Base-by-base conservation (phyloP, 768 basidiomycete species). In the Kwoniella heveanensis region DNA sequence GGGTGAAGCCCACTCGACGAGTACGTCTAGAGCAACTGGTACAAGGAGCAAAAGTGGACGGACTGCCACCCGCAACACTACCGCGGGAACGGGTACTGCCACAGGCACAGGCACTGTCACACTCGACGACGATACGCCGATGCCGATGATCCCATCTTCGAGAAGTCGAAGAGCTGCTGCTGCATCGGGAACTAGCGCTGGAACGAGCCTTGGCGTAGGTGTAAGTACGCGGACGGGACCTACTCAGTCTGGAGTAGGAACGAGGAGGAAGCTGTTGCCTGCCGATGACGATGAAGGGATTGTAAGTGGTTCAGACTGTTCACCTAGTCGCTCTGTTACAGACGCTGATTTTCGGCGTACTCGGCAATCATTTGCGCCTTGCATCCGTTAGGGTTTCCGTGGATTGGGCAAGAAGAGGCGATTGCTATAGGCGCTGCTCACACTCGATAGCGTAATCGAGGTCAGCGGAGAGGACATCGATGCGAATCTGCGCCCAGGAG, bases 271-370 rank as follows among this genome's bases (percentile, higher is more conserved):
- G 54, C 29, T 71, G 57, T 39, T 74, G n/a, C 60, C 60, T 19
- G 65, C 49, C 17, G 65, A 62, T 30, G 72, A 70, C 22, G 72
- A 74, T 47, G 72, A 74, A 29, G 64, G 53, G 12, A 54, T 62
- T 29, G 60, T 56, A 36, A 54, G 58, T 44, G 5, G 32, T n/a
- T n/a, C n/a, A 36, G 8, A 44, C 8, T 44, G 4, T 10, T 17
- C 39, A 44, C 10, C 39, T 44, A 10, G 6, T 44, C 19, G 10
- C 6, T 36, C 32, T 53, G n/a, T n/a, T n/a, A n/a, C n/a, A n/a
- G n/a, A n/a, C n/a, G n/a, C n/a, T n/a, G n/a, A n/a, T n/a, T n/a
- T 6, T 32, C 32, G 32, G 13, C 5, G 13, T 13, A 21, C 36
- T 26, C 15, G 22, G 17, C 24, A 32, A 39, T 17, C 36, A 8